A percentile compares a stretch with the other conserved stretches of the same genome.
Conservation (phyloP, 1,284 basidiomycete genomes). For the Sporisorium exsertum region DNA sequence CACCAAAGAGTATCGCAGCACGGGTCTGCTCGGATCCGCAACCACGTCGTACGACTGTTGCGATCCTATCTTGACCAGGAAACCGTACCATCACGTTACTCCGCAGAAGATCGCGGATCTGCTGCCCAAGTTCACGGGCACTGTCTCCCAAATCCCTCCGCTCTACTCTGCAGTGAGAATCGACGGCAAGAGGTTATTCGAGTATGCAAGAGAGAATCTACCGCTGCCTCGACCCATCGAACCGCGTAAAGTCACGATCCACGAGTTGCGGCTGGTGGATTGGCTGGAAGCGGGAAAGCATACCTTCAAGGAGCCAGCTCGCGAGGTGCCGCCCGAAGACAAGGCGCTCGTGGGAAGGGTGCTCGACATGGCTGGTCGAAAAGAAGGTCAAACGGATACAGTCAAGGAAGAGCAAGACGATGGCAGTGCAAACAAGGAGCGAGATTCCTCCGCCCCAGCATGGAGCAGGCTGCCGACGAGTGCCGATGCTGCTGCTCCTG, state of each 20-base stretch:
- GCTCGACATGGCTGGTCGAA: conserved; percentile 53
- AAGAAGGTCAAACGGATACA: conserved; percentile 44
- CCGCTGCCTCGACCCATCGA: conserved; percentile 94
- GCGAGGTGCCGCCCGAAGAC: conserved; percentile 60
- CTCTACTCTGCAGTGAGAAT: conserved; percentile 95
- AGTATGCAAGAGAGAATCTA: conserved; percentile 90
- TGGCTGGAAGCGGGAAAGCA: conserved; percentile 61
- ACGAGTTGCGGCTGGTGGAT: conserved; percentile 77
- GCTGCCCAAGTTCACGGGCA: conserved; percentile 83
- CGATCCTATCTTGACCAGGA: conserved; percentile 72
- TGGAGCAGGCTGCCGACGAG: conserved; percentile 16
- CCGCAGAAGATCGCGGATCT: conserved; percentile 72
- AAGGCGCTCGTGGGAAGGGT: conserved; percentile 58
- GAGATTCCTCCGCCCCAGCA: background rate
- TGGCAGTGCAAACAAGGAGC: background rate
- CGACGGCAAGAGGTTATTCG: conserved; percentile 95
- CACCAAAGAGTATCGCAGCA: conserved; percentile 87
- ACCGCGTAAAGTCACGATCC: conserved; percentile 83
- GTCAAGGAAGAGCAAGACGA: conserved; percentile 25
- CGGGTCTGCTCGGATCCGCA: conserved; percentile 89
- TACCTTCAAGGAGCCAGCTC: conserved; percentile 54
- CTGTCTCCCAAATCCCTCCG: conserved; percentile 79
- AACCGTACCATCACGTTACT: conserved; percentile 87
- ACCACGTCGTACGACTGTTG: conserved; percentile 95
- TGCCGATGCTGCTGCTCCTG: conserved; percentile 1